Evolutionary conservation across 176 grass and related monocot species (phyloP), one percentile per base, ranked within the genome.

Genomic region (Rhynchospora tenuis): DNA sequence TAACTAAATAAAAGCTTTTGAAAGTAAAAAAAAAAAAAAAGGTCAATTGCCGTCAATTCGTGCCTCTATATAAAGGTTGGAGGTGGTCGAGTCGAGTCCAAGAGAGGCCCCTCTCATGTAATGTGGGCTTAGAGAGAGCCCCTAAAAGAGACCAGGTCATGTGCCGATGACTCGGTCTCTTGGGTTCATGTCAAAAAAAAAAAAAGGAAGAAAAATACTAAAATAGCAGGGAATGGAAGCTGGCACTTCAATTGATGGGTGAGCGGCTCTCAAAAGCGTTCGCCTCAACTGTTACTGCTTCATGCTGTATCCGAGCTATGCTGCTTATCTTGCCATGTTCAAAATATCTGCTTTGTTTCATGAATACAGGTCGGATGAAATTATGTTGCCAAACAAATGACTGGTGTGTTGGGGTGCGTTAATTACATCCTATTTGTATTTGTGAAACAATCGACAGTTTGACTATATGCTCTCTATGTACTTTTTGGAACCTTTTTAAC

Each of bases 91-190:
- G 20, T 62, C 15, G 4, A 50, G 17, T 16, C 6, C 9, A 16
- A 50, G 72, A 33, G 52, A 46, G 43, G 43, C 33, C 48, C 43
- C 19, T 52, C 3, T 62, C 58, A 62, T 76, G 44, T 44, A 76
- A 76, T 27, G 72, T 54, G 72, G 72, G 43, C 72, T 76, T 48
- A 6, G 26, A 73, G 69, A 47, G 69, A 73, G 17, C 33, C 33
- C 45, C n/a, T 46, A 19, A 45, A n/a, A 47, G 33, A 17, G 45
- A 43, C 31, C 42, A 20, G 19, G 69, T 73, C 69, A 73, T 48
- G 69, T 73, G 69, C 69, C 69, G 44, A 52, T 75, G 71, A 75
- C 71, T 75, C 52, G 71, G 47, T 75, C 16, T 75, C 73, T 77
- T 7, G 22, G 7, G 74, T 29, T 70, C 38, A 22, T 70, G 14